These are phyloP conservation scores for Epichloe uncinata DNA, from an alignment of 2,329 filamentous ascomycete genomes.

Conservation along the genomic window DNA sequence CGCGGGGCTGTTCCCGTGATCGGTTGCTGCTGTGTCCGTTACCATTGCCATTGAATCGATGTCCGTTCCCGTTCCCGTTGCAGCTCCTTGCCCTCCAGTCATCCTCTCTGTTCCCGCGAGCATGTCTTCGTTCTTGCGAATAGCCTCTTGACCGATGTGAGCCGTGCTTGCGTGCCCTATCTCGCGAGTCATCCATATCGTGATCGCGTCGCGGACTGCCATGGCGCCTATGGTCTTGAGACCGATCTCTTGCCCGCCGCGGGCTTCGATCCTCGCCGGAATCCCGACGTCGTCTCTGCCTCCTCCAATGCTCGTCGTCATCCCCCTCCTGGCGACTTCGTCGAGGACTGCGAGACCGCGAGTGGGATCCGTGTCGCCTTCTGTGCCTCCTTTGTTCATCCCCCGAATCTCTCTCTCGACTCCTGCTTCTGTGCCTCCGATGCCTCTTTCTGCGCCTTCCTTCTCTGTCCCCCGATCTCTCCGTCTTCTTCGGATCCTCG, in stretches of 20 bases:
- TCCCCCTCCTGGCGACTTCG: conserved; percentile 14
- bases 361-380: conserved; percentile 31
- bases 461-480: conserved; percentile 19
- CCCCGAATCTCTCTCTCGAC: conserved; percentile 3
- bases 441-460: conserved; percentile 13
- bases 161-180: neutral
- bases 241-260: conserved; percentile 8
- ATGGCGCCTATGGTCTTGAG: conserved; percentile 10
- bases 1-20: neutral
- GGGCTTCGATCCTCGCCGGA: conserved; percentile 12
- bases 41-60: neutral
- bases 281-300: conserved; percentile 13
- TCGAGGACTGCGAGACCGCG: conserved; percentile 30
- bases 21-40: conserved; percentile 6
- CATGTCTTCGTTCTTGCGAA: conserved; percentile 9
- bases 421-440: conserved; percentile 3
- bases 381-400: conserved; percentile 13
- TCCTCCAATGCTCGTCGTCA: conserved; percentile 2
- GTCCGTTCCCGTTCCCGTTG: neutral
- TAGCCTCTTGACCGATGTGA: neutral
- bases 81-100: neutral
- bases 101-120: neutral
- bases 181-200: neutral
- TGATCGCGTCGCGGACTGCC: neutral
- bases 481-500: conserved; percentile 32